phyloP scores from a whole-genome alignment of 768 basidiomycete species.

The Amanita pallidorosea region DNA sequence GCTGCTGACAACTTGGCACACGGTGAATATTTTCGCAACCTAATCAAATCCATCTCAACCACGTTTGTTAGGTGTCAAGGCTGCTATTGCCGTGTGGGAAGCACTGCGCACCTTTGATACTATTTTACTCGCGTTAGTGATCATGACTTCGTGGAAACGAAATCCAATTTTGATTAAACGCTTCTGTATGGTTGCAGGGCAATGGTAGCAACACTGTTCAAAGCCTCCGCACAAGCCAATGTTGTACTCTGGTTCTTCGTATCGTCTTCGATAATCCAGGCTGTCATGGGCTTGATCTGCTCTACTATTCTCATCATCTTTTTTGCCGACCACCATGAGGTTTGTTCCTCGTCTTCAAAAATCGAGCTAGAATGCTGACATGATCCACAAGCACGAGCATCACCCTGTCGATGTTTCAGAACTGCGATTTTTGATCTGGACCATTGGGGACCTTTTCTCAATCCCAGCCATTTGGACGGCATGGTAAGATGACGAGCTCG shows the following conservation, averaged over 20 bases:
- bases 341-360: background rate
- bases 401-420: background rate
- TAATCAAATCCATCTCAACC: background rate
- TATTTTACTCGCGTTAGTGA: conserved; percentile 2
- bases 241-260: background rate
- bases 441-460: background rate
- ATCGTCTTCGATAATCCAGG: background rate
- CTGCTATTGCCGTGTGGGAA: background rate
- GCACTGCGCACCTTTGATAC: background rate
- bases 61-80: background rate
- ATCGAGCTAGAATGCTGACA: background rate
- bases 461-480: background rate
- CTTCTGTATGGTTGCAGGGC: background rate
- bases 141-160: background rate
- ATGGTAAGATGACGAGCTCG: background rate
- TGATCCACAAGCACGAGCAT: background rate
- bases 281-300: background rate
- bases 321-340: background rate
- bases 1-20: background rate
- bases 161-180: background rate
- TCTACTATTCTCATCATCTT: conserved; percentile 2
- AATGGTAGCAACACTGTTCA: background rate
- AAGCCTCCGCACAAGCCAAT: background rate
- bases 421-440: background rate
- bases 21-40: background rate